Percentiles rank a stretch among this genome's conserved stretches.
phyloP scores from a whole-genome alignment of 202 grass and related monocot genomes.

The Schoenoplectus triqueter region DNA sequence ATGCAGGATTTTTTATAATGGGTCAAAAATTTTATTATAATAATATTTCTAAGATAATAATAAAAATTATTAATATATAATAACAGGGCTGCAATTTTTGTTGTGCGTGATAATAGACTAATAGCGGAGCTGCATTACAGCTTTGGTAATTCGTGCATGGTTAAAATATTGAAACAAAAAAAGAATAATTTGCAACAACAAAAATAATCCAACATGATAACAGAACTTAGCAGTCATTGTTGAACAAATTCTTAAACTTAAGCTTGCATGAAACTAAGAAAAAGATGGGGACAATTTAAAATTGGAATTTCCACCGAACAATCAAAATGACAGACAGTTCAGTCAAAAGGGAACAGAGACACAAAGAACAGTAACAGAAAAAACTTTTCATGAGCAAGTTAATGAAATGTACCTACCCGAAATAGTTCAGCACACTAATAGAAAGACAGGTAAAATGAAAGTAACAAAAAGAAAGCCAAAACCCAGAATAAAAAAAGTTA shows the following conservation, averaged over 20 bases:
- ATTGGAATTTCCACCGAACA: neutral
- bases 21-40: no score
- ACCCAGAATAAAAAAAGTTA: no score
- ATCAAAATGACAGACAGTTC: neutral
- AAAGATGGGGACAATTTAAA: neutral
- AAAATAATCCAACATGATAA: neutral
- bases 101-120: neutral
- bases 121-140: neutral
- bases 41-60: no score
- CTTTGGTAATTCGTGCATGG: neutral
- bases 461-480: no score
- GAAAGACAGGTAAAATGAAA: no score
- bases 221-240: neutral
- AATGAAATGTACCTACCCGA: no score
- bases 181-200: neutral
- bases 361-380: neutral
- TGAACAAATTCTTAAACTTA: neutral
- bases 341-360: neutral
- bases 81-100: neutral
- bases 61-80: neutral
- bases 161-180: neutral
- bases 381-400: no score
- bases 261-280: neutral
- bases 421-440: no score
- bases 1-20: no score